Evolutionary conservation across 2,329 filamentous ascomycete genomes (phyloP), one percentile per base, ranked within the genome.

Genomic region (Ampelomyces quisqualis): DNA sequence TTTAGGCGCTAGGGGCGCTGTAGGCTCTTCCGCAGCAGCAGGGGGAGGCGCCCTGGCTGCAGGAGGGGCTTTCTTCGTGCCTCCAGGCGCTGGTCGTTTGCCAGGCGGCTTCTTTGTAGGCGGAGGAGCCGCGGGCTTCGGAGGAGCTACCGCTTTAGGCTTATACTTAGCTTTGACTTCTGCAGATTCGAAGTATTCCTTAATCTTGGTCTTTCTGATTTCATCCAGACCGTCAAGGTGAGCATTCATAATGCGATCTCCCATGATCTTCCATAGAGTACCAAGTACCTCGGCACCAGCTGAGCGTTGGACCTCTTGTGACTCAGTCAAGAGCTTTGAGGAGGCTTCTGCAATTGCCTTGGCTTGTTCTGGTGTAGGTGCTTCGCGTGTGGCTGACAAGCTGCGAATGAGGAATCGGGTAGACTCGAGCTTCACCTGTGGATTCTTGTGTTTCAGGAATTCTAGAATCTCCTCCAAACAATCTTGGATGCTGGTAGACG

Each of bases 181-280:
- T 19, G 88, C 88, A 4, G 79, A 77, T 40, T 91, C 87, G 45
- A 84, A 87, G 66, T 82, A 97, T 67, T 98, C 93, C 72, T 94
- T 96, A 66, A 97, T 87, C 69, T 96, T 98, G 48, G 78, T 86
- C 73, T 95, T 97, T 47, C 90, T 82, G 53, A 97, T 97, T 17
- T 98, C 93, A 63, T 98, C 93, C 2, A 98, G 76, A 3, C 89
- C 89, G 50, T 91, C 91, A 11, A 98, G 73, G 65, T 95, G 87
- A 7, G 88, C 86, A 29, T 86, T 89, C 93, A 98, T 98, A 37
- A 88, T 88, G 42, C 93, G 82, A 69, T 98, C 94, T 28, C 93
- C 91, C 73, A 97, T 88, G 40, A 98, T 97, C 73, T 97, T 98
- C 93, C 96, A 97, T 34, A 98, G 70, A 0, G 90, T 95, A 50